Evolutionary conservation across 306 rosid genomes (phyloP), one percentile per base, ranked within the genome.

Genomic region (Begonia peltatifolia): DNA sequence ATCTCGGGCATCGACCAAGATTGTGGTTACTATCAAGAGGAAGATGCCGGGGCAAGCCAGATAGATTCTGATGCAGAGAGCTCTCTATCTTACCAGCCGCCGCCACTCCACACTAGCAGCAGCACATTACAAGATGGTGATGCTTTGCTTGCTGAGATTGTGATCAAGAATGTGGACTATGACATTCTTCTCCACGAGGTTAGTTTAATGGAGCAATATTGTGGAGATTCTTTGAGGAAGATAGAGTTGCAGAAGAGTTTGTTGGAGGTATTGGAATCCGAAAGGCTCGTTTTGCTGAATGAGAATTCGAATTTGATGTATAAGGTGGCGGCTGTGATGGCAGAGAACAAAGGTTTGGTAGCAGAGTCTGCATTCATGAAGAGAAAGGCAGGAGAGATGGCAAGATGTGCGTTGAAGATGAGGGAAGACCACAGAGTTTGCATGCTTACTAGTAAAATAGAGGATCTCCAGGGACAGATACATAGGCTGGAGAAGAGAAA

Each of bases 231-330:
- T 0, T 78, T 83, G 0, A 76, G 82, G 69, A 90, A 90, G 71
- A 79, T 71, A 4, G 94, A 76, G 69, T 59, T 92, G 0, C 99
- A 92, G 42, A 81, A 76, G 78, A 79, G 94, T 50, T 62, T 92
- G 60, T 90, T 92, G 35, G 99, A 92, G 68, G 94, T 92, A 25
- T 56, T 92, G 76, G 99, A 92, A 61, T 86, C 96, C 1, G 99
- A 92, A 68, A 79, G 99, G 74, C 73, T 86, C 17, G 79, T 92
- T 9, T 43, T 92, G 25, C 60, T 86, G 69, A 76, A 82, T 60
- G 99, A 92, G 80, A 92, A 86, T 52, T 87, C 94, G 9, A 67
- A 81, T 25, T 55, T 84, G 75, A 76, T 79, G 15, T 78, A 70
- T 23, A 73, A 76, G 36, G 79, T 83, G 47, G 77, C 63, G 15